Percentiles rank a stretch among this genome's conserved stretches.
Conservation (phyloP, 768 basidiomycete genomes). For the Calocera cornea region DNA sequence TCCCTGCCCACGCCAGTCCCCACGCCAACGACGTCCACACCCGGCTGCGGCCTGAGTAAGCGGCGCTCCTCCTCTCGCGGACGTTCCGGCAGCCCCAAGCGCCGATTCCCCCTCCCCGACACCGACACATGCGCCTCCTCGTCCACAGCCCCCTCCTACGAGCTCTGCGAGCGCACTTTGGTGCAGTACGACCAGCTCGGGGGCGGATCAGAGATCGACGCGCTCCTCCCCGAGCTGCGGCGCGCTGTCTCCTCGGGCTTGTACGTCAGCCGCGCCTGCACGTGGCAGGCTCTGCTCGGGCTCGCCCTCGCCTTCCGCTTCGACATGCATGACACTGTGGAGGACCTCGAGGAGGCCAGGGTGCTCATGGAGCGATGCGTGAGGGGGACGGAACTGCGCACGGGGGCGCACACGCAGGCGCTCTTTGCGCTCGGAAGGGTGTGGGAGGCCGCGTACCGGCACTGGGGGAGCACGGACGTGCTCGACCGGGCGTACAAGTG, state of each 20-base stretch:
- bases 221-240: not conserved
- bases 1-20: too few species aligned
- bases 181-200: not conserved
- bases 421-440: not conserved
- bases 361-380: not conserved
- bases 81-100: not conserved
- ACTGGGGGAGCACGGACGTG: conserved; percentile 1
- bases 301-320: not conserved
- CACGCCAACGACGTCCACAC: not conserved
- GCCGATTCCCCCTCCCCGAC: not conserved
- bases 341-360: not conserved
- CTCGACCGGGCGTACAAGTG: not conserved
- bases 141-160: not conserved
- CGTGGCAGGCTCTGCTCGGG: not conserved
- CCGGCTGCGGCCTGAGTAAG: not conserved
- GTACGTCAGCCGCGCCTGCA: not conserved
- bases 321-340: not conserved
- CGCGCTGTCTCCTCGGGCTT: not conserved
- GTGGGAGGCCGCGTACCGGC: not conserved
- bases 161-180: not conserved
- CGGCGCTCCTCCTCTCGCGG: not conserved
- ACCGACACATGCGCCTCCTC: not conserved
- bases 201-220: not conserved
- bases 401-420: not conserved
- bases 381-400: not conserved